Base-by-base conservation (phyloP, 2,329 filamentous ascomycete genomes). In the Hypoxylon sp. region DNA sequence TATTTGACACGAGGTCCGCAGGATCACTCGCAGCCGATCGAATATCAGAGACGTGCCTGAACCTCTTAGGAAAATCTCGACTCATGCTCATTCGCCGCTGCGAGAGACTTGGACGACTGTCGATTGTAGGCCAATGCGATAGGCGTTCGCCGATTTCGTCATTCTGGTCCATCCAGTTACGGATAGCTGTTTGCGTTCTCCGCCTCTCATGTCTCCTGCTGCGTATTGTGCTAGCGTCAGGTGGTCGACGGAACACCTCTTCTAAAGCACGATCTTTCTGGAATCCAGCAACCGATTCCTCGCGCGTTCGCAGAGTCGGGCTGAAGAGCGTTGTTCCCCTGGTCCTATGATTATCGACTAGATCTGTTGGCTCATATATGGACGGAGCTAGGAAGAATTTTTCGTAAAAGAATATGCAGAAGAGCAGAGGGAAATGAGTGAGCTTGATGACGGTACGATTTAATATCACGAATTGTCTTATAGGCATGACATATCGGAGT, bases 361-460 rank as follows among this genome's bases (percentile, higher is more conserved):
- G 83, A 77, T 98, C 95, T 2, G 91, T 94, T 0, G 93, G 92
- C 66, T 95, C 93, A 72, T 94, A 94, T 67, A 95, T 89, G 2
- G 88, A 88, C 1, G 90, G 86, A 2, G 93, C 90, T 30, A 98
- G 84, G 74, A 96, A 88, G 40, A 92, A 85, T 65, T 90, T 92
- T 80, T 98, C 95, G 78, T 98, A 98, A 20, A 92, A 74, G 76
- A 92, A 98, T 62, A 98, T 97, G 64, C 88, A 86, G 77, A 97
- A 94, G 0, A 98, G 82, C 2, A 98, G 87, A 0, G 95, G 95
- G 69, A 96, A 91, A 79, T 98, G 95, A 0, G 94, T 97, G 46
- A 91, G 81, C 77, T 98, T 98, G 84, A 98, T 98, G 67, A 97
- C 89, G 0, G 89, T 91, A n/a, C 95, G 89, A 78, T 98, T 98